Base-by-base conservation (phyloP, 2,329 filamentous ascomycete species). In the Thermothelomyces thermophilus region DNA sequence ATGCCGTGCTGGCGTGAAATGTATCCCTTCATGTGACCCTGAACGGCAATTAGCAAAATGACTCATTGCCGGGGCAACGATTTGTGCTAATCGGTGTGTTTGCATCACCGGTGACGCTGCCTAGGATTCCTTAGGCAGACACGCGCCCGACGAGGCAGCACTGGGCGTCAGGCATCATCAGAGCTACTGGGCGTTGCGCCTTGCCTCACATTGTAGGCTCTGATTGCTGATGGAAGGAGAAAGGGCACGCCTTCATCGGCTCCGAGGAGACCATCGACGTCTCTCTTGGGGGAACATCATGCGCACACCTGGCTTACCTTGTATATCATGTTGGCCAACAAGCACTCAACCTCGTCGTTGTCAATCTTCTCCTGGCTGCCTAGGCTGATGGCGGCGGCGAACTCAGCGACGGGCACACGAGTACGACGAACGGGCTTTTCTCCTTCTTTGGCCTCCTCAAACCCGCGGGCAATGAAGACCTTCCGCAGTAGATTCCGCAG, bases 1-100 rank as follows among this genome's bases (percentile, higher is more conserved):
- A 90, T 90, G 30, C 86, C 86, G 59, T 87, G 82, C 59, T 95
- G 90, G 48, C 91, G 85, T 28, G 91, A 85, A 59, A 98, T 98
- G 69, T 98, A 98, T 35, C 94, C 93, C 70, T 97, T 98, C 87
- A 98, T 95, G 20, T 93, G 75, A 52, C 86, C 87, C 89, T 95
- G 58, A 14, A 31, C 53, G 22, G 48, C 51, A 51, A 50, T 63
- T 35, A 60, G 60, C 69, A 55, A 68, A 66, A 48, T 66, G 60
- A 68, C 52, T 67, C 62, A 66, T 58, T 50, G 28, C 36, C 19
- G 22, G 37, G 42, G 39, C 30, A 43, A 47, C 36, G 33, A 35
- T 24, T 49, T 41, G 45, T 26, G 36, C 51, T 50, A 56, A 54
- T 55, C 31, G 35, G 41, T 11, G 26, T 48, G 31, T 49, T 41